Conservation (phyloP, 257 asterid species). For the Rubia yunnanensis region DNA sequence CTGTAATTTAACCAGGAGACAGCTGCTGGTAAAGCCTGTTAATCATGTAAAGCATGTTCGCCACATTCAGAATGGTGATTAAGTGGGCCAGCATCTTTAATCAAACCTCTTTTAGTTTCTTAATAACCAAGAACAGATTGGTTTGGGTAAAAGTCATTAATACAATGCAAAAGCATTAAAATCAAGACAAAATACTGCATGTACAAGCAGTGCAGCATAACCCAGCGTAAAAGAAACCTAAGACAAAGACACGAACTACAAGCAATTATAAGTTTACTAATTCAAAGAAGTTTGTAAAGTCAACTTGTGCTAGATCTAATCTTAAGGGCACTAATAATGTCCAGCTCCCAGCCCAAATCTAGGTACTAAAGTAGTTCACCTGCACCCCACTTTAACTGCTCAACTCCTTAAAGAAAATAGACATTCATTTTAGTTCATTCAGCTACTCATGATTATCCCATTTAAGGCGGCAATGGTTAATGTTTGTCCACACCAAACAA, state of each 20-base stretch:
- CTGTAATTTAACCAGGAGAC: slow-evolving; percentile 99
- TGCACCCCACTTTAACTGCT: neutral
- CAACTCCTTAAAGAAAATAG: neutral
- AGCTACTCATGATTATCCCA: neutral
- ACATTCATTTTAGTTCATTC: neutral
- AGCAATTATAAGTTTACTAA: neutral
- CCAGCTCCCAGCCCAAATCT: neutral
- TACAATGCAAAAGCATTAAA: neutral
- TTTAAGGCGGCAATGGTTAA: neutral
- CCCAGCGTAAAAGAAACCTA: neutral
- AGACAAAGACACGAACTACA: neutral
- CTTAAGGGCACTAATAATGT: neutral
- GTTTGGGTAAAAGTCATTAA: neutral
- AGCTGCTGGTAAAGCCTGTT: slow-evolving; percentile 99
- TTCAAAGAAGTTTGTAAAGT: neutral
- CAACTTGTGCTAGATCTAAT: neutral
- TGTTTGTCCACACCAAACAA: neutral
- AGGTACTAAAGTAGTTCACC: neutral
- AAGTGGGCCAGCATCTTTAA: neutral
- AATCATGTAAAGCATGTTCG: slow-evolving; percentile 51
- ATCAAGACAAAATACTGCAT: neutral
- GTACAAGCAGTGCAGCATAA: too few relatives aligned
- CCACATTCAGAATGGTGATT: slow-evolving; percentile 62
- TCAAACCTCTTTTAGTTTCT: neutral
- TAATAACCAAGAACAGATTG: neutral